Base-by-base conservation (phyloP, 306 rosid genomes). In the Castanea sativa region DNA sequence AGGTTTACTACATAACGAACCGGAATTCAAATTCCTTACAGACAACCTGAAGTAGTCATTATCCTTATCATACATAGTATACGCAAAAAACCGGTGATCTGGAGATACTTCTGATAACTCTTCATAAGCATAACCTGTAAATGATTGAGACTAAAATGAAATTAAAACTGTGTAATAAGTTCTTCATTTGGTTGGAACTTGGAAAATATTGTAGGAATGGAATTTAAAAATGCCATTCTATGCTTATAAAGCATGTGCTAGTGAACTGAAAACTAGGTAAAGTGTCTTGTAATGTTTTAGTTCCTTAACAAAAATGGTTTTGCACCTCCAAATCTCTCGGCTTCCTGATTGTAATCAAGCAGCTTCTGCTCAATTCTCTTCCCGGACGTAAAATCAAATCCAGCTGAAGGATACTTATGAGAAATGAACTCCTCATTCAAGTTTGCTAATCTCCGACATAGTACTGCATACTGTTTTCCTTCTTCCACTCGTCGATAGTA, bases 61-160 rank as follows among this genome's bases (percentile, higher is more conserved):
- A 72, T 91, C 98, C 86, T 90, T 93, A 83, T 96, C 98, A 81
- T 96, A 96, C 96, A 91, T 90, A 52, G 97, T 91, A 78, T 93
- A 96, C 0, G 98, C 99, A 79, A 96, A 84, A 87, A 91, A 93
- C 76, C 84, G 90, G 77, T 91, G 99, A 81, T 96, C 92, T 0
- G 94, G 96, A 0, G 98, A 96, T 57, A 96, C 83, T 80, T 91
- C 96, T 1, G 99, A 96, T 71, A 93, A 84, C 71, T 93, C 99
- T 81, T 96, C 98, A 65, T 87, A 91, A 73, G 99, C 91, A 90
- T 91, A 93, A 76, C 99, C 99, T 96, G 83, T 67, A 82, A 6
- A 85, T 21, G 51, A 67, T 63, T 61, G 29, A 32, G 35, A 6
- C 3, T 51, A 18, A 57, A 52, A 12, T 11, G 20, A 38, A 63